Evolutionary conservation across 169 alveolate species (phyloP), one percentile per base, ranked within the genome.

Genomic region (Amoebophrya sp.): DNA sequence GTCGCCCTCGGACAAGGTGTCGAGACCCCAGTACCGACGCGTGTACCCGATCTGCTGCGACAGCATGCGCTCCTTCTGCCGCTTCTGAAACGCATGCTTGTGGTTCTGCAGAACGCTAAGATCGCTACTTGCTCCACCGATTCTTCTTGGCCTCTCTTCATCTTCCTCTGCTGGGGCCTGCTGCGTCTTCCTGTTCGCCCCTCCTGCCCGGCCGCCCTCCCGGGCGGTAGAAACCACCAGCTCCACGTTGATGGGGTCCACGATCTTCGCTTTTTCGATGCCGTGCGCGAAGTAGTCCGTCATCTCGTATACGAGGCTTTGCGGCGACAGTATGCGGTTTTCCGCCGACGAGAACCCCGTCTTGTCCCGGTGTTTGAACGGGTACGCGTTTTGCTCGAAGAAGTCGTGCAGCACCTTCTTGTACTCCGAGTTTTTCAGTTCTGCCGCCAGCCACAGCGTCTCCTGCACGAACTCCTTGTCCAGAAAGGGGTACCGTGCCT

Each of bases 401-500:
- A 5, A 58, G 38, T 13, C 2, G 34, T 58, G 78, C 29, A 58
- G 34, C 26, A 58, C 67, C 10, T 88, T 39, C 50, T 88, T 88
- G 48, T 88, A 88, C 45, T 88, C 90, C 10, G 39, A 39, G 31
- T 88, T 88, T 26, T 88, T 88, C 40, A 88, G 58, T 10, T 88
- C 50, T 0, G 45, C 7, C 13, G 38, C 34, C 31, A 88, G 45
- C 90, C 90, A 88, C 48, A 88, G 48, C 4, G 16, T 18, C 58
- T 88, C 90, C 38, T 88, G 90, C 40, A 88, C 58, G 67, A 88
- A 40, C 31, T 29, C 34, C 48, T 42, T 40, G 48, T 88, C 90
- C 58, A 88, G 41, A 42, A 88, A 88, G 67, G 90, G 90, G 23
- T 88, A 88, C 69, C 90, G 45, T 38, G 90, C 90, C 29, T 88